These are phyloP conservation scores for Linnemannia exigua DNA, from an alignment of 192 early-diverging fungal species.

Conservation along the genomic window DNA sequence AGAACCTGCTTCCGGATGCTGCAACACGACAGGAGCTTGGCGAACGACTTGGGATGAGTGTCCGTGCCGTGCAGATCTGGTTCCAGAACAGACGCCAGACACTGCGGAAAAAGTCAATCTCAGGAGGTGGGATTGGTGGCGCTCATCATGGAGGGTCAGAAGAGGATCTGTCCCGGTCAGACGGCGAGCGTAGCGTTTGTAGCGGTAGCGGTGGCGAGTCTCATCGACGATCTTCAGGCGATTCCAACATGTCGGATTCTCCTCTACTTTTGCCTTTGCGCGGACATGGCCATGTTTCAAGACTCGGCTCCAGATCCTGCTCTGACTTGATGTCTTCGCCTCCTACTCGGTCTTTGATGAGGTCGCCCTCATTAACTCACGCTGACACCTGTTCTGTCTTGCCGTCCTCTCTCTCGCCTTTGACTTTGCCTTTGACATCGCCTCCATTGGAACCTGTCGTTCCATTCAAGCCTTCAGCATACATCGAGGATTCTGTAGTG, in stretches of 20 bases:
- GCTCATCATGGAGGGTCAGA: constrained; percentile 21
- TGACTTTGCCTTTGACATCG: background rate
- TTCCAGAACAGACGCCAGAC: constrained; percentile 88
- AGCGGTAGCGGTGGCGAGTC: constrained; percentile 1
- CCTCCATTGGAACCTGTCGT: background rate
- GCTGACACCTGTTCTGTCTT: constrained; percentile 34
- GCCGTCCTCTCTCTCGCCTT: background rate
- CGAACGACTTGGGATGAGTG: constrained; percentile 76
- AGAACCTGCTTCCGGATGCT: constrained; percentile 80
- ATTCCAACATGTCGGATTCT: constrained; percentile 26
- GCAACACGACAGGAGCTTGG: constrained; percentile 73
- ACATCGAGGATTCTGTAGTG: background rate
- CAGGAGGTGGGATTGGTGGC: constrained; percentile 1
- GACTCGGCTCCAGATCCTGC: constrained; percentile 17
- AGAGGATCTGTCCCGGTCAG: constrained; percentile 30
- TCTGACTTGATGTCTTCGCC: constrained; percentile 25
- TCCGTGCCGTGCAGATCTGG: constrained; percentile 83
- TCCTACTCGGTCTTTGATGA: background rate
- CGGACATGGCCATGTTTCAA: background rate
- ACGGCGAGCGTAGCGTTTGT: background rate
- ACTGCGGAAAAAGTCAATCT: constrained; percentile 60
- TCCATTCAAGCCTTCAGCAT: background rate
- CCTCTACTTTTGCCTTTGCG: background rate
- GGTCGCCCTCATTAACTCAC: constrained; percentile 10
- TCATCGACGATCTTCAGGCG: constrained; percentile 26